A percentile compares a stretch with the other conserved stretches of the same genome.
Conservation (phyloP, 176 grass and related monocot species). For the Coix lacrymajobi region DNA sequence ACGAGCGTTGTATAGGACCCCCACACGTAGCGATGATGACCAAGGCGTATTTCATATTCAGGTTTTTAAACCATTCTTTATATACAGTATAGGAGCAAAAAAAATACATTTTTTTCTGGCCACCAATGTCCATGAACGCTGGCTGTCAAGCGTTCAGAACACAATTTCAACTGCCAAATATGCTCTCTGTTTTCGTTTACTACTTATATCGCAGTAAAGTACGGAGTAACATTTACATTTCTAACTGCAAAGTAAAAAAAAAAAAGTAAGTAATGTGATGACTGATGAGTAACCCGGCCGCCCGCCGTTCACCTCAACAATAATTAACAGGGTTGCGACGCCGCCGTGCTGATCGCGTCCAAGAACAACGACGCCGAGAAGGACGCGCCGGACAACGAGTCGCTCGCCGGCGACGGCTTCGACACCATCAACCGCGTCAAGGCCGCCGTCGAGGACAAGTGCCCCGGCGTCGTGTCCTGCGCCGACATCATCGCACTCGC, state of each 20-base stretch:
- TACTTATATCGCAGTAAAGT: neutral
- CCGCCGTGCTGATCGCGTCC: slow-evolving; percentile 50
- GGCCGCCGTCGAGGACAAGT: slow-evolving; percentile 47
- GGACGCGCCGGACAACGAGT: slow-evolving; percentile 65
- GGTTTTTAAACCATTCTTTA: neutral
- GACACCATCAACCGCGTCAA: slow-evolving; percentile 67
- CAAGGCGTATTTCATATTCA: neutral
- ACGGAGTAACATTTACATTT: neutral
- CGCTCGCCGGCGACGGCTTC: slow-evolving; percentile 89
- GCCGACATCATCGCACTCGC: slow-evolving; percentile 76
- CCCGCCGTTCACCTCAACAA: neutral
- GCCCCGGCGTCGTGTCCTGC: slow-evolving; percentile 78
- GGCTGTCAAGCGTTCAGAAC: neutral
- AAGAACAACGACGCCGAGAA: slow-evolving; percentile 59
- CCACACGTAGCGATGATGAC: neutral
- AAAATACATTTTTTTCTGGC: neutral
- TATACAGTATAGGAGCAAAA: neutral
- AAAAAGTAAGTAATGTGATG: neutral
- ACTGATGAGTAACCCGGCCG: neutral
- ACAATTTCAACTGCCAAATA: neutral
- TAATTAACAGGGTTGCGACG: slow-evolving; percentile 59
- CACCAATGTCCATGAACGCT: neutral
- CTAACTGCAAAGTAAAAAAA: too few species aligned
- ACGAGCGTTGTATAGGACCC: neutral
- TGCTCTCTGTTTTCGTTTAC: neutral